Conservation (phyloP, 768 basidiomycete species). For the Suillus discolor region DNA sequence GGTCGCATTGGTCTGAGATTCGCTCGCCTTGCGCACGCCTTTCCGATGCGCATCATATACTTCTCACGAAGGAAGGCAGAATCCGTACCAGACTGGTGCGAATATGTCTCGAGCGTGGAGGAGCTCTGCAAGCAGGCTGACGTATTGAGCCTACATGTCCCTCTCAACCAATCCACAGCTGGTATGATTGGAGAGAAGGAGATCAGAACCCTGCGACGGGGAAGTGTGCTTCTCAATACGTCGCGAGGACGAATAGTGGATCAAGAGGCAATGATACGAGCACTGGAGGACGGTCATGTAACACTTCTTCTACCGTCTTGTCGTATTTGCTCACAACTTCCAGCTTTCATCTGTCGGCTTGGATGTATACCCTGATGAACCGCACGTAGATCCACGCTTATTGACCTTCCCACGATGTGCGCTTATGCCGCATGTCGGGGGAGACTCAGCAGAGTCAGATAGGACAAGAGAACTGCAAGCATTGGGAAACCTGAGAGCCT, state of each 20-base stretch:
- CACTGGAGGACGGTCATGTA: conserved; percentile 83
- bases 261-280: conserved; percentile 81
- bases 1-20: conserved; percentile 71
- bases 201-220: conserved; percentile 73
- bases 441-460: conserved; percentile 74
- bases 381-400: conserved; percentile 70
- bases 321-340: conserved; percentile 7
- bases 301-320: conserved; percentile 37
- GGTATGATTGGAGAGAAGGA: conserved; percentile 70
- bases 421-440: conserved; percentile 87
- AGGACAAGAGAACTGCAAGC: conserved; percentile 77
- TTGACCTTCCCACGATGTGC: conserved; percentile 76
- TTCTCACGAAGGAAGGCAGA: conserved; percentile 40
- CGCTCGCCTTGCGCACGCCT: conserved; percentile 67
- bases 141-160: conserved; percentile 82
- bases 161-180: conserved; percentile 69
- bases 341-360: conserved; percentile 80
- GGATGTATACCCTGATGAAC: conserved; percentile 83
- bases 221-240: conserved; percentile 77
- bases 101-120: conserved; percentile 5
- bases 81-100: background rate
- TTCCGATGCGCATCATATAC: conserved; percentile 88
- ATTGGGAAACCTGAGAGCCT: conserved; percentile 69
- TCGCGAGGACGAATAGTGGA: conserved; percentile 85
- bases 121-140: conserved; percentile 68